Evolutionary conservation across 257 asterid genomes (phyloP).

Genomic region (Scutellaria barbata): DNA sequence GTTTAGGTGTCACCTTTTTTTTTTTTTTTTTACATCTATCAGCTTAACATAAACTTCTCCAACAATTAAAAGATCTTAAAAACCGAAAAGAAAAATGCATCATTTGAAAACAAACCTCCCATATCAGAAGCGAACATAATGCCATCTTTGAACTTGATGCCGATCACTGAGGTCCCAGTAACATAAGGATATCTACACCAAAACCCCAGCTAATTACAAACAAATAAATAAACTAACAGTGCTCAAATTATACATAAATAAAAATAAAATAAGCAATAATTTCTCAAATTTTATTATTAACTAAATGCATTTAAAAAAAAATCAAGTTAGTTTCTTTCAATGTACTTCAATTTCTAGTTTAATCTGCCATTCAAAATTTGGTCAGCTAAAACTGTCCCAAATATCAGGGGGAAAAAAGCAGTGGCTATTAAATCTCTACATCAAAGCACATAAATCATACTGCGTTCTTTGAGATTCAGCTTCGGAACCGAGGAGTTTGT

Average conservation of each 20-base stretch:
- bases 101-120: slow-evolving; percentile 81
- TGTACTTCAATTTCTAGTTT: neutral
- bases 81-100: slow-evolving; percentile 26
- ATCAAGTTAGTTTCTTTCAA: neutral
- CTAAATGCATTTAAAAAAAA: neutral
- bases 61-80: slow-evolving; percentile 46
- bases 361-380: neutral
- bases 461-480: slow-evolving; percentile 73
- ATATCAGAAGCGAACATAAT: slow-evolving; percentile 87
- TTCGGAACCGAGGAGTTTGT: slow-evolving; percentile 56
- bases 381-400: slow-evolving; percentile 41
- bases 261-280: no score
- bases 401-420: neutral
- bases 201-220: slow-evolving; percentile 20
- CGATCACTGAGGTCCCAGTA: slow-evolving; percentile 88
- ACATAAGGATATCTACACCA: slow-evolving; percentile 72
- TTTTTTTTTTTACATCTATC: slow-evolving; percentile 13
- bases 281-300: no score
- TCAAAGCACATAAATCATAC: slow-evolving; percentile 45
- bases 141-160: slow-evolving; percentile 92
- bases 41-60: slow-evolving; percentile 72
- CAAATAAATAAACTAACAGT: neutral
- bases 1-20: neutral
- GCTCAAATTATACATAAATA: neutral
- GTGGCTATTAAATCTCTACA: slow-evolving; percentile 34